Base-by-base conservation (phyloP, 495 filamentous ascomycete species). In the Penicillium coprophilum region DNA sequence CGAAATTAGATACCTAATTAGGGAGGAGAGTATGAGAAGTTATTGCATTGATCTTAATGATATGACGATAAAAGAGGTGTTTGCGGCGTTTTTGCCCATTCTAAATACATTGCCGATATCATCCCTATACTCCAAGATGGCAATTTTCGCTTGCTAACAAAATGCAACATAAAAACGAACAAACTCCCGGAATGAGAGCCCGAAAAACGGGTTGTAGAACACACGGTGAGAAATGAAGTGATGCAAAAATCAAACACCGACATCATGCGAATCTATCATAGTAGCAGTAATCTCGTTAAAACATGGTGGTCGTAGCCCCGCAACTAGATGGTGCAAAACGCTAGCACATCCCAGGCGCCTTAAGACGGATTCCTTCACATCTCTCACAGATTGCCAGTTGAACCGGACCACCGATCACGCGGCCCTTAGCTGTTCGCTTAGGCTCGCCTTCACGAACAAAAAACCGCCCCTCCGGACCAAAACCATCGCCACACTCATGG, bases 281-380 rank as follows among this genome's bases (percentile, higher is more conserved):
- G 64, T 21, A 53, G 36, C 58, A 60, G 44, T 62, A 47, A 49
- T 45, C 50, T 64, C 65, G 64, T 63, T 38, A 66, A 55, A 50
- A 46, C 52, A 39, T 54, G 19, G 34, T 38, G 21, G 21, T 46
- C 52, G 9, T 55, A 31, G 36, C 24, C 27, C 45, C 38, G 32
- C 34, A 10, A 28, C 46, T 55, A 64, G n/a, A 57, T 59, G 43
- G 49, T 75, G 21, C 27, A n/a, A 53, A 34, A 50, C 43, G 31
- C 61, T 41, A 69, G 34, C 66, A 66, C 66, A 69, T 69, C 19
- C 66, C 64, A 30, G 61, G 61, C n/a, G 82, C 81, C 64, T 88
- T 88, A 53, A 88, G 68, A 60, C 85, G 77, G 47, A 80, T 77
- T 62, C 82, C 82, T 65, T 88, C 85, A 54, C 85, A 88, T 57